These are phyloP conservation scores for Selaginella tamariscina DNA, from an alignment of 75 land plant species.

Conservation along the genomic window DNA sequence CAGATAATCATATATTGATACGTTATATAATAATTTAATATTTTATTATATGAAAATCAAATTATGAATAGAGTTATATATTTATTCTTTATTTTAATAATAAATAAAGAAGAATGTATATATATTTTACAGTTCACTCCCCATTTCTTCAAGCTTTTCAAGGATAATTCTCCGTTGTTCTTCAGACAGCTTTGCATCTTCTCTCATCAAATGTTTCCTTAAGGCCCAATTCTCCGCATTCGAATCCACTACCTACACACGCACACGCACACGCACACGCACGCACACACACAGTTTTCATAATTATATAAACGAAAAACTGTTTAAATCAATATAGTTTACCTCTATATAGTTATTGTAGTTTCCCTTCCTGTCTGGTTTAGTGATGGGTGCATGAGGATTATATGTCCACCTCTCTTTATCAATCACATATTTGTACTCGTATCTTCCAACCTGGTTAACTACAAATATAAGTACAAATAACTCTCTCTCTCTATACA, in stretches of 20 bases:
- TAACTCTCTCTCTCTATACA: background rate
- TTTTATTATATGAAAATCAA: too few relatives aligned
- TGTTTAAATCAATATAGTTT: constrained; percentile 8
- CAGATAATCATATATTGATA: too few relatives aligned
- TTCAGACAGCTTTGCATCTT: constrained; percentile 43
- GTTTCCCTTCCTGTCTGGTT: constrained; percentile 74
- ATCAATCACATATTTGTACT: constrained; percentile 90
- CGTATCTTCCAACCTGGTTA: constrained; percentile 76
- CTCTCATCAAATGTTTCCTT: constrained; percentile 37
- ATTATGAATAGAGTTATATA: too few relatives aligned
- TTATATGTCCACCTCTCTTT: constrained; percentile 51
- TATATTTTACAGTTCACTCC: background rate
- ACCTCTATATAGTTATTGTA: constrained; percentile 79
- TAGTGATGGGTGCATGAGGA: constrained; percentile 38
- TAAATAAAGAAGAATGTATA: too few relatives aligned
- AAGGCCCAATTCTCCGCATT: constrained; percentile 18
- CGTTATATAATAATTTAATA: too few relatives aligned
- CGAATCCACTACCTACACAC: constrained; percentile 41
- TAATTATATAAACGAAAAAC: background rate
- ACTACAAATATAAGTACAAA: constrained; percentile 1
- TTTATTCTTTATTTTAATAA: too few relatives aligned
- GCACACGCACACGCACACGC: background rate
- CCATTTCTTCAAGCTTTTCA: constrained; percentile 32
- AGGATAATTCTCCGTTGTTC: constrained; percentile 44
- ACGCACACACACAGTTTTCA: too few relatives aligned